These are phyloP conservation scores for Jackrogersella multiformis DNA, from an alignment of 495 filamentous ascomycete species.

Conservation along the genomic window DNA sequence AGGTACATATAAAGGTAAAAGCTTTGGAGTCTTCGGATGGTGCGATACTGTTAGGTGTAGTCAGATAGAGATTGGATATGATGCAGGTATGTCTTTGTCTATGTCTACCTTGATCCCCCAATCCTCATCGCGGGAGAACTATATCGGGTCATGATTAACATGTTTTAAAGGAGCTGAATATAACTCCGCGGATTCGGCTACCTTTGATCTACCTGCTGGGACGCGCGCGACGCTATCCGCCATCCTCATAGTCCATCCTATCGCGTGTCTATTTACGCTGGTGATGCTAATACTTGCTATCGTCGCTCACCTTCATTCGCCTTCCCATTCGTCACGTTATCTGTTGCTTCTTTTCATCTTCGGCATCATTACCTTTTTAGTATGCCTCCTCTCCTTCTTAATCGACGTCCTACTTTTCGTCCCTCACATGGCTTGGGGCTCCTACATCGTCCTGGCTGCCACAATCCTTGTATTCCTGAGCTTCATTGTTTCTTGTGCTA, in stretches of 20 bases:
- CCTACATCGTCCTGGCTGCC: slow-evolving; percentile 91
- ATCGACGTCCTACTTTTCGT: slow-evolving; percentile 97
- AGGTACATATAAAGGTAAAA: slow-evolving; percentile 75
- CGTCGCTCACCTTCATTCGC: slow-evolving; percentile 85
- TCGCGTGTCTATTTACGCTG: slow-evolving; percentile 86
- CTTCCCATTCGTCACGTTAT: slow-evolving; percentile 92
- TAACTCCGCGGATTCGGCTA: slow-evolving; percentile 48
- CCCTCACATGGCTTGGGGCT: slow-evolving; percentile 92
- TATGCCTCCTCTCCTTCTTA: slow-evolving; percentile 87
- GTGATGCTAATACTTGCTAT: slow-evolving; percentile 82
- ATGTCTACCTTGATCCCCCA: background rate
- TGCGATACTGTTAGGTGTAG: slow-evolving; percentile 73
- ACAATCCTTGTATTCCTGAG: slow-evolving; percentile 86
- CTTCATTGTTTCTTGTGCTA: slow-evolving; percentile 91
- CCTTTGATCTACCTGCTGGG: slow-evolving; percentile 77
- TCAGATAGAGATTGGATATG: slow-evolving; percentile 84
- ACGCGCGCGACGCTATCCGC: slow-evolving; percentile 87
- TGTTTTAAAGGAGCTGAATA: slow-evolving; percentile 39
- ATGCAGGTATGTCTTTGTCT: slow-evolving; percentile 67
- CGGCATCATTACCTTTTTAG: slow-evolving; percentile 82
- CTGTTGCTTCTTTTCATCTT: slow-evolving; percentile 85
- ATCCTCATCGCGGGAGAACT: background rate
- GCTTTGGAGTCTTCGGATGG: slow-evolving; percentile 94
- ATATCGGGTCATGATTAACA: slow-evolving; percentile 43
- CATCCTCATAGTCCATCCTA: slow-evolving; percentile 90